phyloP scores from a whole-genome alignment of 2,329 filamentous ascomycete genomes.

The Epichloe hybrida region DNA sequence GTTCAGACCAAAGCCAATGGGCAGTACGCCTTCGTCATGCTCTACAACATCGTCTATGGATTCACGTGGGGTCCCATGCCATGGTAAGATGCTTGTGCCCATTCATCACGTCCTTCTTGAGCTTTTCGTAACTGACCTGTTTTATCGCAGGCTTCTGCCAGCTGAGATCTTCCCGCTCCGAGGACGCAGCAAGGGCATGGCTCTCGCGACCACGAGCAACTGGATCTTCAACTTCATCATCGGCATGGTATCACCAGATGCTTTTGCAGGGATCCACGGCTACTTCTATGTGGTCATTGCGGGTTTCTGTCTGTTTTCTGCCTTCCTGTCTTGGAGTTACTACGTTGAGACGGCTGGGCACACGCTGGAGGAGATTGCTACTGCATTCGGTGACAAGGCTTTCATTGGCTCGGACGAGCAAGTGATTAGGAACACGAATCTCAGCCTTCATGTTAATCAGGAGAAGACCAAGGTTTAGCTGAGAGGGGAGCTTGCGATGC shows the following conservation, averaged over 20 bases:
- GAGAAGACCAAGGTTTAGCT: neutral
- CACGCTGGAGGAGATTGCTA: conserved; percentile 24
- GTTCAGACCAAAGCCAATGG: conserved; percentile 20
- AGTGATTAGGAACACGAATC: conserved; percentile 1
- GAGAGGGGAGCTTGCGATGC: no score
- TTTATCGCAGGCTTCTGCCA: conserved; percentile 13
- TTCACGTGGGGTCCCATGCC: conserved; percentile 25
- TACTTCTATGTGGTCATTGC: conserved; percentile 29
- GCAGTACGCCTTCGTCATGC: conserved; percentile 24
- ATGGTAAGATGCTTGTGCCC: conserved; percentile 5
- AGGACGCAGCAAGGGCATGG: conserved; percentile 25
- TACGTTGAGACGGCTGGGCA: conserved; percentile 26
- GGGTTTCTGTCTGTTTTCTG: conserved; percentile 21
- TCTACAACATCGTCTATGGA: conserved; percentile 14
- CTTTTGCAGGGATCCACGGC: conserved; percentile 26
- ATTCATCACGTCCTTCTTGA: no score
- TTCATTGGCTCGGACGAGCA: conserved; percentile 13
- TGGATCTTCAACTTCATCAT: conserved; percentile 20
- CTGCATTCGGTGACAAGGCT: conserved; percentile 27
- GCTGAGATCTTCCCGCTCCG: conserved; percentile 22
- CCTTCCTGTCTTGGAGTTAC: conserved; percentile 25
- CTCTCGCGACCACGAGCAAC: conserved; percentile 23
- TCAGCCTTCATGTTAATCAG: neutral
- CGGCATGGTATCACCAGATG: conserved; percentile 26
- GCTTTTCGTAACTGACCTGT: no score